These are phyloP conservation scores for Clavispora santaluciae DNA, from an alignment of 805 yeast genomes.

Conservation along the genomic window DNA sequence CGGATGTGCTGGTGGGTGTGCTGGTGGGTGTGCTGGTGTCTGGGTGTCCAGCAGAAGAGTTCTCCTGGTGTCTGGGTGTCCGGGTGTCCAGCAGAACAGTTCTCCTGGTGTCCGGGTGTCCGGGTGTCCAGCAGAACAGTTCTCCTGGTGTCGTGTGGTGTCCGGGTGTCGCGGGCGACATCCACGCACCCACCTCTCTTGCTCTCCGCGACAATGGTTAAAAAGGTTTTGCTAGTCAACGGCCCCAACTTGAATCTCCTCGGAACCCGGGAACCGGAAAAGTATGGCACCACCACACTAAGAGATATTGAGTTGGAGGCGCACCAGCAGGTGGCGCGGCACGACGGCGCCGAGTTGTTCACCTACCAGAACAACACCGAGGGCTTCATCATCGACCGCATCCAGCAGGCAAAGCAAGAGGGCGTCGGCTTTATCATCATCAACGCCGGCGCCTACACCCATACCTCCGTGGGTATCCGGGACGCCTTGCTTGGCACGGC, in stretches of 20 bases:
- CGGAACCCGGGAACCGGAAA: conserved; percentile 42
- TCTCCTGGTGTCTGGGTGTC: too few species aligned
- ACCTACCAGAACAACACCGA: conserved; percentile 43
- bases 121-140: too few species aligned
- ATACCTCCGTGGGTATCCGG: conserved; percentile 46
- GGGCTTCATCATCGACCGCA: conserved; percentile 43
- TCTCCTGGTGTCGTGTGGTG: too few species aligned
- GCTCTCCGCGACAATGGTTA: conserved; percentile 28
- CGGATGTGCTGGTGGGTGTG: too few species aligned
- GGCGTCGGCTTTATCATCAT: conserved; percentile 43
- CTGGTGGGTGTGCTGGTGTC: too few species aligned
- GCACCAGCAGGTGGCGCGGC: conserved; percentile 22
- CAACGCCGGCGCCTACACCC: conserved; percentile 52
- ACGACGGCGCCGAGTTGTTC: conserved; percentile 28
- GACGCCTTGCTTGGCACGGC: conserved; percentile 46
- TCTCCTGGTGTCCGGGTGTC: too few species aligned
- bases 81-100: too few species aligned
- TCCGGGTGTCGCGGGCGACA: too few species aligned
- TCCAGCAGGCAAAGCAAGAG: conserved; percentile 42
- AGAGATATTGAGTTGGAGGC: conserved; percentile 41
- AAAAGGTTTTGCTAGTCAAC: conserved; percentile 41
- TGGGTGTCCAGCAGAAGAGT: too few species aligned
- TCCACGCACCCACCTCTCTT: too few species aligned
- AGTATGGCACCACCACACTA: conserved; percentile 45
- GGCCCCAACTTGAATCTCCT: conserved; percentile 49